Evolutionary conservation across 148 eudicot genomes (phyloP).

Genomic region (Rhododendron mucronatum): DNA sequence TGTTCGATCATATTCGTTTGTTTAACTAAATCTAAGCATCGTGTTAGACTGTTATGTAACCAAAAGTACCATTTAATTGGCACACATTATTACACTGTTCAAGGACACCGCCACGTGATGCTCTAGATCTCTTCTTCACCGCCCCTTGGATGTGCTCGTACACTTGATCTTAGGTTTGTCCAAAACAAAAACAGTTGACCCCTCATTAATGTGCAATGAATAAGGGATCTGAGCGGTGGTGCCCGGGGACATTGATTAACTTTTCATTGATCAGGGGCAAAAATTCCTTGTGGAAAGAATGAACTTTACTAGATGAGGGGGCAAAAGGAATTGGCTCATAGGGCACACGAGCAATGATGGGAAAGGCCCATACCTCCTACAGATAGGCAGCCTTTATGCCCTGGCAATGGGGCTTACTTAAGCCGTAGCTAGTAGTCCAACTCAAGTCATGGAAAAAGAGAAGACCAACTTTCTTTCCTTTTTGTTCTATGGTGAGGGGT

Average conservation of each 20-base stretch:
- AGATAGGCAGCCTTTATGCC: constrained; percentile 1
- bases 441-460: neutral
- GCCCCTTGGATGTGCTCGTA: neutral
- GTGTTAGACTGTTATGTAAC: neutral
- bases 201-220: neutral
- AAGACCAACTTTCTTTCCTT: neutral
- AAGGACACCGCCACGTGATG: neutral
- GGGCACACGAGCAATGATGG: constrained; percentile 1
- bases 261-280: neutral
- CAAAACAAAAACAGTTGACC: neutral
- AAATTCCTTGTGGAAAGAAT: neutral
- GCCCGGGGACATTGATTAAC: too few relatives aligned
- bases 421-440: neutral
- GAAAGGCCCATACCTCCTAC: neutral
- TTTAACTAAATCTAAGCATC: neutral
- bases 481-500: neutral
- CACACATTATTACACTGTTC: neutral
- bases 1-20: neutral
- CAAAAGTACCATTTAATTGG: neutral
- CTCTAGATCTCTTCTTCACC: neutral
- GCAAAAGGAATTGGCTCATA: neutral
- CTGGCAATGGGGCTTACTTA: neutral
- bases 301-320: neutral
- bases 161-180: neutral
- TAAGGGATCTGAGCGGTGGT: neutral